These are phyloP conservation scores for Chaetoceros tenuissimus DNA, from an alignment of 108 stramenopile species.

Conservation along the genomic window DNA sequence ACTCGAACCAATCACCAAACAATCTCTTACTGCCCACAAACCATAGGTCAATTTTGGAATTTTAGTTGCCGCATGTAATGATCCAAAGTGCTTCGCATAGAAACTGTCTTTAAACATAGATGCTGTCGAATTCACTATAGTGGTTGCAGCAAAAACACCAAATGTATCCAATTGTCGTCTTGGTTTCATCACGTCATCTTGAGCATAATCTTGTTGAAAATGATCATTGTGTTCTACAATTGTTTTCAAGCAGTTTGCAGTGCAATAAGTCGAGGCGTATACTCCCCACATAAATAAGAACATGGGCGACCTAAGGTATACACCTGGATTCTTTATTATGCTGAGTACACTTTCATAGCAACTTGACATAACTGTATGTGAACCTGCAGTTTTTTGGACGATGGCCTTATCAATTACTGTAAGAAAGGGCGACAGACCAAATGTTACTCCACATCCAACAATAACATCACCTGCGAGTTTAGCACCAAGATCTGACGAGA, in stretches of 20 bases:
- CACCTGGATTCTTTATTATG: slow-evolving; percentile 24
- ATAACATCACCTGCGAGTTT: slow-evolving; percentile 39
- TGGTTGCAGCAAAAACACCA: slow-evolving; percentile 37
- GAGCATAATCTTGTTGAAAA: background rate
- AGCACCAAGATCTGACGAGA: slow-evolving; percentile 8
- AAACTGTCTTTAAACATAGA: slow-evolving; percentile 44
- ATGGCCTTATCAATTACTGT: slow-evolving; percentile 57
- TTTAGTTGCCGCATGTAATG: background rate
- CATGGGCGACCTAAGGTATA: slow-evolving; percentile 30
- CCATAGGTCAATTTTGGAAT: slow-evolving; percentile 32
- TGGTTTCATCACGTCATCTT: background rate
- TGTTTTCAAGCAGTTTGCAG: slow-evolving; percentile 42
- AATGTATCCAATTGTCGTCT: background rate
- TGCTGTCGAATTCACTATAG: slow-evolving; percentile 30
- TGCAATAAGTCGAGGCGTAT: slow-evolving; percentile 27
- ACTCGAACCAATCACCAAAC: slow-evolving; percentile 39
- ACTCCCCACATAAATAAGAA: slow-evolving; percentile 30
- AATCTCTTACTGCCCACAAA: slow-evolving; percentile 40
- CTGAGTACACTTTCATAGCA: slow-evolving; percentile 3
- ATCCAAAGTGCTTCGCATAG: slow-evolving; percentile 43
- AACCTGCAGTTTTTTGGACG: slow-evolving; percentile 32
- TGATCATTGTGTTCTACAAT: slow-evolving; percentile 28
- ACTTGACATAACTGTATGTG: slow-evolving; percentile 18
- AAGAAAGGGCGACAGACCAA: slow-evolving; percentile 35
- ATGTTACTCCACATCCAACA: slow-evolving; percentile 29